Percentiles rank a stretch among this genome's conserved stretches.
These are phyloP conservation scores for Rhododendron vialii DNA, from an alignment of 148 eudicot species.

Conservation along the genomic window DNA sequence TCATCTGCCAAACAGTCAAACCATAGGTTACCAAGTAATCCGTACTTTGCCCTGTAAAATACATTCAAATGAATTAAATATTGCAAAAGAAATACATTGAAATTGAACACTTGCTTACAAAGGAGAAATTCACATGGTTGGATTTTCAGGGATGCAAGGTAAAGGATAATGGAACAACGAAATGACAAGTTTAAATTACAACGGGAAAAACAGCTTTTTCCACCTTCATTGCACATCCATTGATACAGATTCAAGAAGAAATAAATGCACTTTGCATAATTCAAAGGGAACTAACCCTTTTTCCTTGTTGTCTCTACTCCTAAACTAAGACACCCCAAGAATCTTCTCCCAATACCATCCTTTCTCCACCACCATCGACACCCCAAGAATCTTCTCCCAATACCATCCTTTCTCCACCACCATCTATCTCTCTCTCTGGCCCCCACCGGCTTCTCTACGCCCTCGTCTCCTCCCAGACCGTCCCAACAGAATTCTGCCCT, in stretches of 20 bases:
- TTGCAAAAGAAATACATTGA: neutral
- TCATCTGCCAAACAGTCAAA: no score
- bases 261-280: neutral
- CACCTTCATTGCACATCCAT: slow-evolving; percentile 3
- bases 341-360: neutral
- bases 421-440: slow-evolving; percentile 7
- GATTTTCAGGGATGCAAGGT: neutral
- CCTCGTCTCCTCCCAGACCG: slow-evolving; percentile 44
- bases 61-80: neutral
- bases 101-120: neutral
- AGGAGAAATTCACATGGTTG: slow-evolving; percentile 5
- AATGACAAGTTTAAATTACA: slow-evolving; percentile 5
- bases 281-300: neutral
- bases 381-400: neutral
- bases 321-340: neutral
- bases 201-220: slow-evolving; percentile 2
- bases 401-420: neutral
- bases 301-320: neutral
- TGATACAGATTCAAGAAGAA: neutral
- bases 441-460: slow-evolving; percentile 25
- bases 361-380: neutral
- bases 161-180: neutral
- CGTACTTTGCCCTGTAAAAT: neutral
- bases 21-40: no score
- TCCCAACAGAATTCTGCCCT: slow-evolving; percentile 35